Evolutionary conservation across 2,329 filamentous ascomycete species (phyloP), one percentile per base, ranked within the genome.

Genomic region (Alternaria longipes): DNA sequence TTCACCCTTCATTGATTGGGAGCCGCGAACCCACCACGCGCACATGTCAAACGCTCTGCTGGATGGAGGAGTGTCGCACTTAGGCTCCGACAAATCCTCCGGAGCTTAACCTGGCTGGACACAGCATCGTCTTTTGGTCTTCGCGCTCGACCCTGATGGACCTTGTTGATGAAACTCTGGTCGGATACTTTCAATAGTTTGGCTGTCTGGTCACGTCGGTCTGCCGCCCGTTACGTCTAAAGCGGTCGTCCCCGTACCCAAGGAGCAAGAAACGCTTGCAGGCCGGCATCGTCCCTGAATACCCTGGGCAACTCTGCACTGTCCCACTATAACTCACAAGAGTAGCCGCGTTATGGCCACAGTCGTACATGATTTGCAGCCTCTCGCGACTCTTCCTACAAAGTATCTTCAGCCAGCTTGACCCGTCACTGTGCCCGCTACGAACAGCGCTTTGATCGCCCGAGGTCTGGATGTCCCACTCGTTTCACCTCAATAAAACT

Each of bases 11-110:
- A 53, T 52, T 44, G 57, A 46, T 52, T 56, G 47, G 52, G 52
- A 42, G 24, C 45, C 30, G 42, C 60, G 5, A 55, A 32, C 51
- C 50, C 50, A 50, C 56, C 50, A 54, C 54, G 42, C 50, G 54
- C 56, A 55, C 56, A 60, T 60, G 56, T 63, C 60, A 60, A 59
- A 56, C 57, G 42, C 47, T 50, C 34, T 46, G 59, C 49, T 49
- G 41, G 40, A 57, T 44, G 46, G 22, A 11, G 7, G 11, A n/a
- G 22, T n/a, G 45, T 41, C 32, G 32, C 56, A 51, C 49, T 53
- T 38, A 28, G 42, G 20, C 54, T 30, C 49, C 16, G 52, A 51
- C 28, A 55, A 45, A 52, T 54, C 32, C 45, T 46, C 44, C 61
- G 52, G 30, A 36, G 16, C 26, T 40, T 34, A 44, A 28, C 46